phyloP scores from a whole-genome alignment of 805 yeast species.

The Yarrowia deformans region DNA sequence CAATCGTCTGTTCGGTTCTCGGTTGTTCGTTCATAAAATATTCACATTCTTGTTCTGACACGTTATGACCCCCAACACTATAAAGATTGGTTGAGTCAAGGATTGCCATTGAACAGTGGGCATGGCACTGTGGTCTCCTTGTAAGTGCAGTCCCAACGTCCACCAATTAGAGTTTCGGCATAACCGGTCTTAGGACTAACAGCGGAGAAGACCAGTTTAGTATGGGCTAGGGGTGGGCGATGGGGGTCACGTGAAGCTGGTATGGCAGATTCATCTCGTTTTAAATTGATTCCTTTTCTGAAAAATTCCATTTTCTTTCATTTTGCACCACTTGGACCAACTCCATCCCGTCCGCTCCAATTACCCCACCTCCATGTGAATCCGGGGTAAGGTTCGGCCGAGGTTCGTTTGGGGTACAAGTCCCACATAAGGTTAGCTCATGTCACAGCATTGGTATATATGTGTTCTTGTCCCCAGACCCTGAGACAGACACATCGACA shows the following conservation, averaged over 20 bases:
- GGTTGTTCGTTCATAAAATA: too few species aligned
- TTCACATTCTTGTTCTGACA: background rate
- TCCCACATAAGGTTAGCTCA: background rate
- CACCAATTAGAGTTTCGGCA: slow-evolving; percentile 16
- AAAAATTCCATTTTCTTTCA: too few species aligned
- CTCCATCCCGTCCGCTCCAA: background rate
- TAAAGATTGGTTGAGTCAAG: background rate
- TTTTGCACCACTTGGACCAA: too few species aligned
- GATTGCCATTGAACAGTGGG: background rate
- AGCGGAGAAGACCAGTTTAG: slow-evolving; percentile 23
- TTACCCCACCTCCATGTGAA: slow-evolving; percentile 36
- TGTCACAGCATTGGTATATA: slow-evolving; percentile 10
- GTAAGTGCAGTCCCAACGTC: slow-evolving; percentile 18
- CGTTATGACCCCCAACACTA: background rate
- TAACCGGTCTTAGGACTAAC: slow-evolving; percentile 26
- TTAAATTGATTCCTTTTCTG: too few species aligned
- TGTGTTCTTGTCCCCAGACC: background rate
- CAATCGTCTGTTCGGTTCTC: too few species aligned
- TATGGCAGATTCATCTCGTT: background rate
- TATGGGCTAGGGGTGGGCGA: background rate
- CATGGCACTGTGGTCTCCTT: background rate
- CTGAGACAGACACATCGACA: background rate
- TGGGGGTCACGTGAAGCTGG: background rate
- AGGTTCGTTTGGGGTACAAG: slow-evolving; percentile 21
- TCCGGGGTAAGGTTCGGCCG: slow-evolving; percentile 36